Percentiles rank a stretch among this genome's conserved stretches.
Conservation (phyloP, 768 basidiomycete genomes). For the Calocybe cyanea region DNA sequence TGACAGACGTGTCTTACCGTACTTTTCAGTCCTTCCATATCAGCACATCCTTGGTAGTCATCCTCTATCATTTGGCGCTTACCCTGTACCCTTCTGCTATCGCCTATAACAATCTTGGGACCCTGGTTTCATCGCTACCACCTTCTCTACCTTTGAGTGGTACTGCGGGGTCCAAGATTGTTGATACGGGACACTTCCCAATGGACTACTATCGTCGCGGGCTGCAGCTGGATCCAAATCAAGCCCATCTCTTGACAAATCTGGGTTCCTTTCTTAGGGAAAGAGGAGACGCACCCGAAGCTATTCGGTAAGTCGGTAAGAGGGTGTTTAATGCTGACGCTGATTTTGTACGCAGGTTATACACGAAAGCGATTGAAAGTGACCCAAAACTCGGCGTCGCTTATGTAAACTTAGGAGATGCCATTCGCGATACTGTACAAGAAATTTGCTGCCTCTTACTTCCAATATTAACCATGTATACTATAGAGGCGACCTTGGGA, state of each 20-base stretch:
- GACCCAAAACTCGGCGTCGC: not conserved
- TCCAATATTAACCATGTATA: not conserved
- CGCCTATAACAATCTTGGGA: slow-evolving; percentile 1
- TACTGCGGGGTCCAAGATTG: too few relatives aligned
- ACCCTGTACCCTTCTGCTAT: slow-evolving; percentile 1
- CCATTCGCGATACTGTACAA: not conserved
- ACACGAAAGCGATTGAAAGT: not conserved
- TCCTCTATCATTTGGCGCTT: not conserved
- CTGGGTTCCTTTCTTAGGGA: not conserved
- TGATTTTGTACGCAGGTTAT: not conserved
- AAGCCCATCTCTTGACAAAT: not conserved
- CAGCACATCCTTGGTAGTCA: not conserved
- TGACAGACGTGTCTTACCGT: not conserved
- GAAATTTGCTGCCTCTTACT: not conserved
- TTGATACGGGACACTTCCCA: not conserved
- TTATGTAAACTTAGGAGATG: not conserved
- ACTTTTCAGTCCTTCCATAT: slow-evolving; percentile 1
- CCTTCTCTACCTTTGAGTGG: not conserved
- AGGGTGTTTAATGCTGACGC: too few relatives aligned
- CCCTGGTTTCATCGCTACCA: not conserved
- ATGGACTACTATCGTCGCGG: not conserved
- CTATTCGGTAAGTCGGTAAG: not conserved
- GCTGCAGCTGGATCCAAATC: not conserved
- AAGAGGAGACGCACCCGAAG: not conserved
- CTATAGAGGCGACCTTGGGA: slow-evolving; percentile 2